These are phyloP conservation scores for Penicillium freii DNA, from an alignment of 2,329 filamentous ascomycete genomes.

Conservation along the genomic window DNA sequence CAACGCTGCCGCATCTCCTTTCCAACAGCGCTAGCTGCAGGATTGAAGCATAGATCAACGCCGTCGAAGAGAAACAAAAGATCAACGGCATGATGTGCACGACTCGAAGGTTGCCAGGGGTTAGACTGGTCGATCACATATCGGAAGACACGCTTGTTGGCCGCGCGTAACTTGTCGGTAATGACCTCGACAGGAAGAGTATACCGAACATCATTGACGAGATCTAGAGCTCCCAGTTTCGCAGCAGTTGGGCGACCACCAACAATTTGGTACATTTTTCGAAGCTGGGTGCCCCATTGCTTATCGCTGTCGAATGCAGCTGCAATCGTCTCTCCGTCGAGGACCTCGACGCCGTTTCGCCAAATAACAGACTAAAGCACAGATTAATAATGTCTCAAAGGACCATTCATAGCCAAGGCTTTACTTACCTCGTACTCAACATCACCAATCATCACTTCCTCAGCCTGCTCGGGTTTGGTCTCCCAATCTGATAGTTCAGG, in stretches of 20 bases:
- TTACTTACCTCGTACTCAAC: conserved; percentile 43
- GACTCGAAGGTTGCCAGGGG: conserved; percentile 48
- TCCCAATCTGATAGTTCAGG: conserved; percentile 41
- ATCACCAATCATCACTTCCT: conserved; percentile 46
- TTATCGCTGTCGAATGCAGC: conserved; percentile 34
- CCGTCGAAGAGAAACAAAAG: conserved; percentile 47
- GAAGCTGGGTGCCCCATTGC: conserved; percentile 34
- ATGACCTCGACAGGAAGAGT: conserved; percentile 32
- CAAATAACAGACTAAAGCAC: conserved; percentile 45
- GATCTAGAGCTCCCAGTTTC: conserved; percentile 42
- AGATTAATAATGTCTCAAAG: background rate
- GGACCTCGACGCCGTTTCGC: conserved; percentile 44
- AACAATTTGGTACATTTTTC: conserved; percentile 44
- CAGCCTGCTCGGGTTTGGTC: conserved; percentile 30
- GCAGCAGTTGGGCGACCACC: conserved; percentile 40
- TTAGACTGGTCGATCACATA: conserved; percentile 49
- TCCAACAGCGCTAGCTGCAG: conserved; percentile 34
- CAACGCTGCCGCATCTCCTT: conserved; percentile 43
- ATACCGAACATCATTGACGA: conserved; percentile 35
- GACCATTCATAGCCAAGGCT: background rate
- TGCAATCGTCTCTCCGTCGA: conserved; percentile 35
- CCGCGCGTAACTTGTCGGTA: conserved; percentile 26
- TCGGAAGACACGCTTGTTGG: conserved; percentile 35
- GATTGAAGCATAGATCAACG: conserved; percentile 38
- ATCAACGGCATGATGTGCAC: conserved; percentile 51